These are phyloP conservation scores for Berberis vulgaris DNA, from an alignment of 164 flowering plant species.

Conservation along the genomic window DNA sequence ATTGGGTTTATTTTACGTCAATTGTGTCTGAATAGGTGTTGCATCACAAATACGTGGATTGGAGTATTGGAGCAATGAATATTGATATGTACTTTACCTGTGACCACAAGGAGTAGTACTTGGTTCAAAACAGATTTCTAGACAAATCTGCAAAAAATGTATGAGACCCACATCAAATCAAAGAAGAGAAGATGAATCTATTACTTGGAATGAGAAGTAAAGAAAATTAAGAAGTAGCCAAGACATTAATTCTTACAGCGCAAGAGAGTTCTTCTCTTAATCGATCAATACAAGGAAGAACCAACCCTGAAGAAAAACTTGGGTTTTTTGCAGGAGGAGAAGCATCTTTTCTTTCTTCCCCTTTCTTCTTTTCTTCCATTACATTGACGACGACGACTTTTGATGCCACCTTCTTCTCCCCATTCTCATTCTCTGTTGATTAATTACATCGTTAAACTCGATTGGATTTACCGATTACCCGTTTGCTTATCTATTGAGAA, in stretches of 20 bases:
- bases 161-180: not conserved
- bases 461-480: too few species aligned
- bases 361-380: not conserved
- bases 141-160: constrained; percentile 53
- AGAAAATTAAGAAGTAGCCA: too few species aligned
- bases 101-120: constrained; percentile 97
- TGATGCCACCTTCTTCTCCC: too few species aligned
- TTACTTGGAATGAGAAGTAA: too few species aligned
- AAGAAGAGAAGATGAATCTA: not conserved
- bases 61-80: not conserved
- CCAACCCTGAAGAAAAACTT: not conserved
- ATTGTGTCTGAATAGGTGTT: too few species aligned
- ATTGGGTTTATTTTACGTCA: too few species aligned
- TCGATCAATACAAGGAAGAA: constrained; percentile 34
- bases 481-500: too few species aligned
- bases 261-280: constrained; percentile 91
- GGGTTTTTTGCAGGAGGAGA: not conserved
- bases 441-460: too few species aligned
- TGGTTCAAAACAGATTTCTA: constrained; percentile 89
- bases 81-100: constrained; percentile 36
- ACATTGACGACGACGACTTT: too few species aligned
- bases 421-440: too few species aligned
- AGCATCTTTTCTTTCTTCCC: not conserved
- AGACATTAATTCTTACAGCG: constrained; percentile 26
- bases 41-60: not conserved